Conservation (phyloP, 306 rosid species). For the Prunus mume region DNA sequence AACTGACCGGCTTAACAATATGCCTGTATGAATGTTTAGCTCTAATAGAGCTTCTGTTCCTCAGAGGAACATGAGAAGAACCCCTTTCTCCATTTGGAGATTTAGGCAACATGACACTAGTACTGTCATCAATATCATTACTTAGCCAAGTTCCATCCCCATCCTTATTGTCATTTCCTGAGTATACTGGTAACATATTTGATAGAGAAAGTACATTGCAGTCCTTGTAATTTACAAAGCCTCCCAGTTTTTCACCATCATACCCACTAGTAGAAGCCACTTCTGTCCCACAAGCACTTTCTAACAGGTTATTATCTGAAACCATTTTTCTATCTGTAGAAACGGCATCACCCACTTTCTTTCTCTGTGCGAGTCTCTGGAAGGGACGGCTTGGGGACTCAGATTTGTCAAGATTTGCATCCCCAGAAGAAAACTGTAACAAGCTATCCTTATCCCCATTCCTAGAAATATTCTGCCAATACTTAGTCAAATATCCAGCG, state of each 20-base stretch:
- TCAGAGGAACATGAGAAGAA: constrained; percentile 30
- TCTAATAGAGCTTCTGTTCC: constrained; percentile 50
- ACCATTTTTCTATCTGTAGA: constrained; percentile 28
- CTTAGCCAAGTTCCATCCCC: constrained; percentile 30
- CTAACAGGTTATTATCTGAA: constrained; percentile 20
- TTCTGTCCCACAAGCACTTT: constrained; percentile 32
- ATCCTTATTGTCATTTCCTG: constrained; percentile 26
- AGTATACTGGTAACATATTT: constrained; percentile 30
- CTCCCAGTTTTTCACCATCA: constrained; percentile 24
- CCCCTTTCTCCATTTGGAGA: constrained; percentile 32
- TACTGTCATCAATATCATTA: constrained; percentile 29
- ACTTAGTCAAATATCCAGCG: constrained; percentile 75
- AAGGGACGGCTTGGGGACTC: constrained; percentile 30
- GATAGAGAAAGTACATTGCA: constrained; percentile 40
- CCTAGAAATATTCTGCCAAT: constrained; percentile 48
- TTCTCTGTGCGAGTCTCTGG: constrained; percentile 13
- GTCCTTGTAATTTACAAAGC: constrained; percentile 17
- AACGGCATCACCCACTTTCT: constrained; percentile 29
- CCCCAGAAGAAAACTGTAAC: constrained; percentile 33
- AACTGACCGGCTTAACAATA: constrained; percentile 45
- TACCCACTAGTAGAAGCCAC: constrained; percentile 37
- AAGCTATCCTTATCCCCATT: constrained; percentile 25
- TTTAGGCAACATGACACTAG: constrained; percentile 18
- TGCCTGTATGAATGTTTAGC: constrained; percentile 30
- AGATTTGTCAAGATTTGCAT: constrained; percentile 36